Base-by-base conservation (phyloP, 495 filamentous ascomycete species). In the Aspergillus nidulans region DNA sequence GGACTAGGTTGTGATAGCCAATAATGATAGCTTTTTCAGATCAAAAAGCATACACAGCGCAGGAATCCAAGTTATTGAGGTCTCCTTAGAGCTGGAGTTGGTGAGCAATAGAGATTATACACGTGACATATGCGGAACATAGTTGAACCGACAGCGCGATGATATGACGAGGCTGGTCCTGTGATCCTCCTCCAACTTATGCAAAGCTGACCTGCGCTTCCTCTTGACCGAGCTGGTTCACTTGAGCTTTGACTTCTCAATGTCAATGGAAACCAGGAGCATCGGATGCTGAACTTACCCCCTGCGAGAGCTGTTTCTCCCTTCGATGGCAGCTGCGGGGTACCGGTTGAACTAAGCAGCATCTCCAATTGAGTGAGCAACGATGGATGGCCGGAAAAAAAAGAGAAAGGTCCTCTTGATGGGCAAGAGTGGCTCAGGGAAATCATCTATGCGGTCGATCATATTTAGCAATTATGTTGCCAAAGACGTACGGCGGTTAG, bases 401-500 rank as follows among this genome's bases (percentile, higher is more conserved):
- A 81, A 81, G 70, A 80, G 77, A 74, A 81, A 81, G 75, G 77
- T 81, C 28, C 69, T 81, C 13, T 55, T 81, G 38, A 81, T 81
- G 92, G 94, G 94, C 57, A 97, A 97, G 76, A 92, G 88, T 58
- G 94, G 94, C 55, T 95, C 92, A n/a, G 94, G 94, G n/a, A 98
- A 98, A 70, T 96, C 92, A 26, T 96, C 91, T 45, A 98, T 98
- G 94, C 83, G 95, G 49, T 91, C 87, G 52, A 97, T 98, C 62
- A 95, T 98, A 62, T 98, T 98, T 73, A 92, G 87, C 75, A 97
- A 98, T 70, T 97, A 96, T 61, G 88, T 97, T 46, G 94, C 95
- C 34, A 92, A 92, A 64, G 95, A 98, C 76, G 95, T 96, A 5
- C 85, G 94, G 23, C 78, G 94, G 25, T 73, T 98, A 57, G 94